Conservation (phyloP, 2,329 filamentous ascomycete genomes). For the Periconia macrospinosa region DNA sequence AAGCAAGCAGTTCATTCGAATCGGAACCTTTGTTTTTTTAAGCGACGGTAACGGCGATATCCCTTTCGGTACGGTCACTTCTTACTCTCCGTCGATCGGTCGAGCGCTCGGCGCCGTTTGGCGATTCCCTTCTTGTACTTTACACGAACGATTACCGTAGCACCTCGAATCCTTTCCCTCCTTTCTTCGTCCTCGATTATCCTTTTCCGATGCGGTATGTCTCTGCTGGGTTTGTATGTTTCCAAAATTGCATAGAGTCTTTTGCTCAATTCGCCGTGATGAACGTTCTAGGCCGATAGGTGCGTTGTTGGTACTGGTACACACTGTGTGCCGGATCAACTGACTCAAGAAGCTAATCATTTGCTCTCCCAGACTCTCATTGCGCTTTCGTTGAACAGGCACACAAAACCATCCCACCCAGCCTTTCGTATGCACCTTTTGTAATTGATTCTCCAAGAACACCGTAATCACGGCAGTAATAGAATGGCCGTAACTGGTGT, state of each 20-base stretch:
- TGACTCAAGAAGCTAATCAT: no score
- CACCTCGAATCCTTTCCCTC: slow-evolving; percentile 29
- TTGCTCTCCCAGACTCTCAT: no score
- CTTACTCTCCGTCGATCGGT: slow-evolving; percentile 25
- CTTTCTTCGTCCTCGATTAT: neutral
- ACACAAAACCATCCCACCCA: no score
- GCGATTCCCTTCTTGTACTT: slow-evolving; percentile 38
- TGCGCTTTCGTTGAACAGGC: no score
- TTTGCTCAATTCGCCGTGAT: neutral
- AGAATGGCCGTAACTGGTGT: no score
- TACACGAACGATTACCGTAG: slow-evolving; percentile 40
- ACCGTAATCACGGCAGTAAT: no score
- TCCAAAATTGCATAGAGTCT: neutral
- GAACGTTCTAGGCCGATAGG: neutral
- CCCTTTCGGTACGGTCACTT: slow-evolving; percentile 35
- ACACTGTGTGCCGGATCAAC: no score
- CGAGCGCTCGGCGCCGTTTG: slow-evolving; percentile 33
- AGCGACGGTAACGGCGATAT: slow-evolving; percentile 40
- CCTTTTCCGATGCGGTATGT: neutral
- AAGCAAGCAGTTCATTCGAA: slow-evolving; percentile 38
- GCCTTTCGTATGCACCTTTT: no score
- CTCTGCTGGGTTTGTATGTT: neutral
- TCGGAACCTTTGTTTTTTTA: slow-evolving; percentile 29
- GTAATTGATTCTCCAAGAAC: no score
- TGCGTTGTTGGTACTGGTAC: no score